phyloP scores from a whole-genome alignment of 1,139 yeast genomes.

The Taphrina sp. region DNA sequence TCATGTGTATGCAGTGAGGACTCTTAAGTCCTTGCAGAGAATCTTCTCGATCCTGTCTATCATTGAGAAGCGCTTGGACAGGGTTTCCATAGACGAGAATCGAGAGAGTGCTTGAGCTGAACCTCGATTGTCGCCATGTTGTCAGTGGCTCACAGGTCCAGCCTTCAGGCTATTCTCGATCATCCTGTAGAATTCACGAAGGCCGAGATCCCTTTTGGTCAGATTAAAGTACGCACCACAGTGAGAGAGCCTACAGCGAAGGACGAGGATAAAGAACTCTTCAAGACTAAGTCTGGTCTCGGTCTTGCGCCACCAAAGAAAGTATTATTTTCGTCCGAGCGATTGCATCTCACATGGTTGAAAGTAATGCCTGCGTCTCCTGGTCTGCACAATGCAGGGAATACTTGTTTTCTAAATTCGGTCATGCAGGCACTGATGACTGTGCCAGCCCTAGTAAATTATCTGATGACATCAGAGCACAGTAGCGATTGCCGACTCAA shows the following conservation, averaged over 20 bases:
- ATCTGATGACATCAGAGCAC: constrained; percentile 60
- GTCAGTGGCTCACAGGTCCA: constrained; percentile 13
- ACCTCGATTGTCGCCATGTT: constrained; percentile 5
- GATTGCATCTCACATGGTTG: constrained; percentile 55
- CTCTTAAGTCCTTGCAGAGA: too few species aligned
- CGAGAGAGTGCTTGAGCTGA: too few species aligned
- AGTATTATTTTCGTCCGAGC: constrained; percentile 43
- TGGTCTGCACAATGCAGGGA: constrained; percentile 87
- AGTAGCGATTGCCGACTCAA: constrained; percentile 34
- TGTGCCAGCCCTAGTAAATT: constrained; percentile 86
- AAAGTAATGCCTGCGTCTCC: constrained; percentile 52
- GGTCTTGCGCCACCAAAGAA: constrained; percentile 12
- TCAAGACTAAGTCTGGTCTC: too few species aligned
- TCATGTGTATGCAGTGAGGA: too few species aligned
- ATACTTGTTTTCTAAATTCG: constrained; percentile 93
- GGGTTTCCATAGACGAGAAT: too few species aligned
- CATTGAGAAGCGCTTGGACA: too few species aligned
- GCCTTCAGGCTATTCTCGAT: constrained; percentile 15
- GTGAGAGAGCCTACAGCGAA: neutral
- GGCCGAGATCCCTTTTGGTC: constrained; percentile 8
- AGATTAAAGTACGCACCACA: neutral
- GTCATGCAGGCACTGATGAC: constrained; percentile 89
- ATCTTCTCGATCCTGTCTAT: too few species aligned
- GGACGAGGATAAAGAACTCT: too few species aligned
- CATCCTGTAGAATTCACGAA: constrained; percentile 13